These are phyloP conservation scores for Fusarium phyllophilum DNA, from an alignment of 2,329 filamentous ascomycete genomes.

Conservation along the genomic window DNA sequence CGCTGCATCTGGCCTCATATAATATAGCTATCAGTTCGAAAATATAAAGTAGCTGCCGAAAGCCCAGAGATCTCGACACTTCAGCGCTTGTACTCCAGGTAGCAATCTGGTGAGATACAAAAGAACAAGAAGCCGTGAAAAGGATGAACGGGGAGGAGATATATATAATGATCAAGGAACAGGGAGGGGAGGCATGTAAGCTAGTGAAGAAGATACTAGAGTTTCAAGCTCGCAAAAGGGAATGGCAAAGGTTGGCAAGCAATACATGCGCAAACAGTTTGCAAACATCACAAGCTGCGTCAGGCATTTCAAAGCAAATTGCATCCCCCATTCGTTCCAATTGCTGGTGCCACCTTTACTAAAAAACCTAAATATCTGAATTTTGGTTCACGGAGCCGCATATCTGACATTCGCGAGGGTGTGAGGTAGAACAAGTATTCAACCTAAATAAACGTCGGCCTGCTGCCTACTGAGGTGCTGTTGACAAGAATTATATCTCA, in stretches of 20 bases:
- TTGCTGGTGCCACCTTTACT: no score
- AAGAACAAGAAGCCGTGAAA: neutral
- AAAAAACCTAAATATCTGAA: neutral
- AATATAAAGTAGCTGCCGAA: neutral
- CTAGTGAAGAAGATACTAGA: neutral
- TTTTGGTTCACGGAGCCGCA: neutral
- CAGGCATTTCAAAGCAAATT: neutral
- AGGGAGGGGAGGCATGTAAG: neutral
- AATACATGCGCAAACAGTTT: neutral
- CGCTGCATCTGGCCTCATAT: neutral
- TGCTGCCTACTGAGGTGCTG: neutral
- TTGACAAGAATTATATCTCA: neutral
- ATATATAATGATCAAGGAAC: neutral
- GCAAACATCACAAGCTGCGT: neutral
- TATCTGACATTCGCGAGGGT: neutral
- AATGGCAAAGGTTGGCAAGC: neutral
- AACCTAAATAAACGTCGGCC: neutral
- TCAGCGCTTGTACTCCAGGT: neutral
- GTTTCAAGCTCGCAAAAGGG: no score
- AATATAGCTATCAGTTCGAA: neutral
- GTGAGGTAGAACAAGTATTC: neutral
- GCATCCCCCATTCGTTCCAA: accelerated
- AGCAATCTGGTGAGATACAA: neutral
- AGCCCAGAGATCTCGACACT: neutral
- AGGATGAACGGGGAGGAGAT: neutral